A percentile compares a stretch with the other conserved stretches of the same genome.
Conservation (phyloP, 768 basidiomycete species). For the Sporobolomyces pararoseus region DNA sequence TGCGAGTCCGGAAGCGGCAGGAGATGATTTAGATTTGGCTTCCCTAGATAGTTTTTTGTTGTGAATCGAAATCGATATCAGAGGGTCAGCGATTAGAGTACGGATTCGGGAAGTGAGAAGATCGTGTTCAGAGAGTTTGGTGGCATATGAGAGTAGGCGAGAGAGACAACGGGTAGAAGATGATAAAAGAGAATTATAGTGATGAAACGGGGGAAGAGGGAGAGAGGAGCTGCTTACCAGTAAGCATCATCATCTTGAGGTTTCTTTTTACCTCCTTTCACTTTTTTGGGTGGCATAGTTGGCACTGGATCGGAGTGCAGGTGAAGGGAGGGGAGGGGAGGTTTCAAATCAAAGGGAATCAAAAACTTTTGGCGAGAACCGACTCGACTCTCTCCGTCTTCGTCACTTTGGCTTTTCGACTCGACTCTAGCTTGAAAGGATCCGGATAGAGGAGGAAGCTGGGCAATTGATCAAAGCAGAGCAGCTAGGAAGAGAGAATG, state of each 20-base stretch:
- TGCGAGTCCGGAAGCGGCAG: constrained; percentile 45
- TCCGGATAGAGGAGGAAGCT: no score
- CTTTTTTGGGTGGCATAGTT: constrained; percentile 64
- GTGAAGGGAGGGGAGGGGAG: background rate
- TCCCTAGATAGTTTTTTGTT: constrained; percentile 46
- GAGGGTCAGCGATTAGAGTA: no score
- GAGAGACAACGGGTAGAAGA: constrained; percentile 43
- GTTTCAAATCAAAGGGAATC: no score
- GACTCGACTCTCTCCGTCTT: no score
- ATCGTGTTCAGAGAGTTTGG: no score
- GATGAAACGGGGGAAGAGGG: constrained; percentile 1
- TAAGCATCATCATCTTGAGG: constrained; percentile 73
- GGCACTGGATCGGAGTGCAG: background rate
- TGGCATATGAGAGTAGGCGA: constrained; percentile 47
- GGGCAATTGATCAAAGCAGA: no score
- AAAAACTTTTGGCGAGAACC: no score
- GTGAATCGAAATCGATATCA: no score
- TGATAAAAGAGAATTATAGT: constrained; percentile 31
- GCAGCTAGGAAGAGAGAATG: no score
- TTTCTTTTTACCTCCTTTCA: constrained; percentile 79
- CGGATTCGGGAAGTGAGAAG: no score
- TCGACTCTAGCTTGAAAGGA: no score
- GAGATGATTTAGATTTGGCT: constrained; percentile 40
- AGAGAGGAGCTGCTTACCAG: constrained; percentile 57
- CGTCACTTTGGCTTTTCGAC: no score